These are phyloP conservation scores for Canavalia ensiformis DNA, from an alignment of 306 rosid species.

Conservation along the genomic window DNA sequence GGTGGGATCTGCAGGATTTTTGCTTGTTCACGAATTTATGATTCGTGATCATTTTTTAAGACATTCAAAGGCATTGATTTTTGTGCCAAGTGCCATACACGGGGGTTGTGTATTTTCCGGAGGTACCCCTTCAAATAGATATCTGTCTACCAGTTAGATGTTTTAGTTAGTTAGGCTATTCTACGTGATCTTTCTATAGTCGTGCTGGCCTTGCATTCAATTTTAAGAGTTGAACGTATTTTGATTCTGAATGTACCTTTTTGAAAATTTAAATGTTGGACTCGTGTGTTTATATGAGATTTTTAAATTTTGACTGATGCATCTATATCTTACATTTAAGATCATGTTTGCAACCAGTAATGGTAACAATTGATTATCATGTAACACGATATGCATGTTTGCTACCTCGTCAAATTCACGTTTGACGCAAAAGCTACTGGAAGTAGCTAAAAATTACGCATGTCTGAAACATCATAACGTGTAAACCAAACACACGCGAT, in stretches of 20 bases:
- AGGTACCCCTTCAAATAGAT: slow-evolving; percentile 43
- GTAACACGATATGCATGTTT: not conserved
- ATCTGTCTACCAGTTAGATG: slow-evolving; percentile 33
- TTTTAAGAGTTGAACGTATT: slow-evolving; percentile 50
- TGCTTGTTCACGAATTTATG: slow-evolving; percentile 35
- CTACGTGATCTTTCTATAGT: slow-evolving; percentile 28
- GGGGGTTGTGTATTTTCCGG: slow-evolving; percentile 37
- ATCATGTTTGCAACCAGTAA: not conserved
- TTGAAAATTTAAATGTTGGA: slow-evolving; percentile 14
- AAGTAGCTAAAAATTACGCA: too few relatives aligned
- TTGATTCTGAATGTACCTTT: not conserved
- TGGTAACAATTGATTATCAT: not conserved
- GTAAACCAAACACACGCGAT: not conserved
- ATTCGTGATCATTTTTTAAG: slow-evolving; percentile 41
- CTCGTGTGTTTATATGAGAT: slow-evolving; percentile 31
- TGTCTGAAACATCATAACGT: too few relatives aligned
- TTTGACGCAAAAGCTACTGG: too few relatives aligned
- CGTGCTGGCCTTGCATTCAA: slow-evolving; percentile 51
- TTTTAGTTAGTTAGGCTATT: slow-evolving; percentile 39
- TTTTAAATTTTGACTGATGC: slow-evolving; percentile 31
- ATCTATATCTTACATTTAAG: slow-evolving; percentile 1
- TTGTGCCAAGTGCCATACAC: slow-evolving; percentile 54
- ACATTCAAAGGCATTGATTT: slow-evolving; percentile 58
- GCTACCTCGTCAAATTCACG: too few relatives aligned
- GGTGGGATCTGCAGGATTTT: slow-evolving; percentile 29